Conservation (phyloP, 2,329 filamentous ascomycete species). For the Colletotrichum zoysiae region DNA sequence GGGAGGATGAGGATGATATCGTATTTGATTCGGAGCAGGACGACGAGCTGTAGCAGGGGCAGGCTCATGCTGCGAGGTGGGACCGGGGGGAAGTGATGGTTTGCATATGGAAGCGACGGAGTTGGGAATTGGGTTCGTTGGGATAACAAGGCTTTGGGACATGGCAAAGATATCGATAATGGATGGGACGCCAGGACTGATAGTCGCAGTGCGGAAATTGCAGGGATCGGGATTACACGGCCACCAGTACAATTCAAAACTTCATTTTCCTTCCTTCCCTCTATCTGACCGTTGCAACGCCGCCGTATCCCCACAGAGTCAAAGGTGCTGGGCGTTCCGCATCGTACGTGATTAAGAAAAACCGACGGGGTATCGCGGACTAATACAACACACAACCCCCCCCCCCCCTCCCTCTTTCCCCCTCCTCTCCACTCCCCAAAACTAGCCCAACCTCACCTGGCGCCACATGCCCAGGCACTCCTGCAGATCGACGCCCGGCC, state of each 20-base stretch:
- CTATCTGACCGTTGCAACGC: not conserved
- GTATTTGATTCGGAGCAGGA: slow-evolving; percentile 42
- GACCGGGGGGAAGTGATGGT: too few relatives aligned
- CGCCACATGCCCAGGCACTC: slow-evolving; percentile 68
- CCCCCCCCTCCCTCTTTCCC: too few relatives aligned
- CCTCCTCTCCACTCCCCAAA: not conserved
- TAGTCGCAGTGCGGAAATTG: too few relatives aligned
- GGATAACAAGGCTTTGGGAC: not conserved
- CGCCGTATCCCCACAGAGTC: not conserved
- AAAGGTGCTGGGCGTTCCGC: not conserved
- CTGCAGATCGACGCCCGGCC: slow-evolving; percentile 64
- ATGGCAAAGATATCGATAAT: not conserved
- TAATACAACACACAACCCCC: not conserved
- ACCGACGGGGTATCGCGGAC: not conserved
- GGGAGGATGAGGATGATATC: slow-evolving; percentile 41
- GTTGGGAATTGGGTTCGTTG: slow-evolving; percentile 4
- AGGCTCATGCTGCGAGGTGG: not conserved
- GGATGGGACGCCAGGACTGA: not conserved
- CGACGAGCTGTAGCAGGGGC: slow-evolving; percentile 22
- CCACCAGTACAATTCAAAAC: not conserved
- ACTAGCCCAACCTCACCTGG: slow-evolving; percentile 63
- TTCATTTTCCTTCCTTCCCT: too few relatives aligned
- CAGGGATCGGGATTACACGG: not conserved
- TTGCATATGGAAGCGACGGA: slow-evolving; percentile 26
- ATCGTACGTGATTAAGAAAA: not conserved